Evolutionary conservation across 805 yeast species (phyloP).

Genomic region (Saturnispora halmiae): DNA sequence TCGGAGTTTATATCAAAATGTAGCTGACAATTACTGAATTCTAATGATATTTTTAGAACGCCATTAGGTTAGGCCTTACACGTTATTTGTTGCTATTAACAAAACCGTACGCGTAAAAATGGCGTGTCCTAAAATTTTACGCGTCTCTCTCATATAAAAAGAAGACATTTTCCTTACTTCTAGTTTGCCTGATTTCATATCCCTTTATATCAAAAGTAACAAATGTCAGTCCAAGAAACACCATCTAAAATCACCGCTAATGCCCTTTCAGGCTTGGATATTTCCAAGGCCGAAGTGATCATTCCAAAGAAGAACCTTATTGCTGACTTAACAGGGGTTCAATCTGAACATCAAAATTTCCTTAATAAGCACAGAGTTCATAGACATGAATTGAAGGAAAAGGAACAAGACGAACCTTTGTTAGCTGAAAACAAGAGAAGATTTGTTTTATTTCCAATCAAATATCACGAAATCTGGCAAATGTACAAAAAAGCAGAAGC

Average conservation of each 20-base stretch:
- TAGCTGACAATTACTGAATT: too few relatives aligned
- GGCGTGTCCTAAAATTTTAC: not conserved
- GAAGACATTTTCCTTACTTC: not conserved
- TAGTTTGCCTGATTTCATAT: not conserved
- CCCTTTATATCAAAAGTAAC: not conserved
- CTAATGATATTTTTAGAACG: too few relatives aligned
- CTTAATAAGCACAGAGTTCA: conserved; percentile 55
- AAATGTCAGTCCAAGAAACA: conserved; percentile 54
- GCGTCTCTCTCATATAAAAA: not conserved
- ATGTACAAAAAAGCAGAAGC: conserved; percentile 99
- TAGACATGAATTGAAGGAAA: conserved; percentile 61
- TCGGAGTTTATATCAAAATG: too few relatives aligned
- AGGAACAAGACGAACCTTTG: conserved; percentile 85
- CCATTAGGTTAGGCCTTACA: too few relatives aligned
- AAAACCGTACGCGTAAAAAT: too few relatives aligned
- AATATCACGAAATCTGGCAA: conserved; percentile 97
- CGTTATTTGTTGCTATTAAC: too few relatives aligned
- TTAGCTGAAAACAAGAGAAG: conserved; percentile 77
- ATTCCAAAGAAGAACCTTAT: conserved; percentile 28
- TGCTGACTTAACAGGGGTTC: conserved; percentile 16
- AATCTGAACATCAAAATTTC: conserved; percentile 44
- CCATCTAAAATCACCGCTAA: conserved; percentile 59
- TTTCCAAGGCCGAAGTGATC: conserved; percentile 26
- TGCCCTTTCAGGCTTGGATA: conserved; percentile 44
- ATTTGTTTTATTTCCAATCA: conserved; percentile 91